These are phyloP conservation scores for Bipolaris oryzae DNA, from an alignment of 2,329 filamentous ascomycete species.

Conservation along the genomic window DNA sequence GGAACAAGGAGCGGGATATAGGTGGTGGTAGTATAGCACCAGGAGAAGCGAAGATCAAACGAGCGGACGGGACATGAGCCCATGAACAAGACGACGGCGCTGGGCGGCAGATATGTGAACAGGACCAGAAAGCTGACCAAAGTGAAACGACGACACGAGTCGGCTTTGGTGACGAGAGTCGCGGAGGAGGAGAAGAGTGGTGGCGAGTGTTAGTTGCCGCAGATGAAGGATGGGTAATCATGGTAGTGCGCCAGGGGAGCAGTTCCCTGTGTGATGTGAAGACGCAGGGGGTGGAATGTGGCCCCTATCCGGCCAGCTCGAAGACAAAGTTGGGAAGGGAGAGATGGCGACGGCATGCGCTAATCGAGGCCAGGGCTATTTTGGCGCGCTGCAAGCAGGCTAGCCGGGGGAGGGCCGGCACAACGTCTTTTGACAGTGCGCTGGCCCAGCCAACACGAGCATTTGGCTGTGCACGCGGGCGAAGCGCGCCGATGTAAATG, in stretches of 20 bases:
- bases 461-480: too few species aligned
- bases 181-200: conserved; percentile 32
- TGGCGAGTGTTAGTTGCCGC: conserved; percentile 37
- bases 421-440: conserved; percentile 17
- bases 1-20: conserved; percentile 39
- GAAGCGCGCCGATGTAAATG: not conserved
- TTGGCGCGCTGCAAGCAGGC: conserved; percentile 25
- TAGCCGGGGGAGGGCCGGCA: conserved; percentile 13
- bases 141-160: conserved; percentile 36
- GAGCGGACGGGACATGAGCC: conserved; percentile 44
- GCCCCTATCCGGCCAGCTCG: conserved; percentile 34
- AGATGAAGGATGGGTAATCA: conserved; percentile 28
- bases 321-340: conserved; percentile 29
- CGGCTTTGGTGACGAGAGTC: conserved; percentile 33
- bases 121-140: conserved; percentile 26
- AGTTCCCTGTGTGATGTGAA: conserved; percentile 36
- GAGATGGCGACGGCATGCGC: conserved; percentile 29
- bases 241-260: conserved; percentile 33
- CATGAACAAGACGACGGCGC: conserved; percentile 22
- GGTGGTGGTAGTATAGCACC: conserved; percentile 28
- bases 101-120: conserved; percentile 32
- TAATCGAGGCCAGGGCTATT: conserved; percentile 16
- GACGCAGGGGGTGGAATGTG: conserved; percentile 34
- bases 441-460: not conserved
- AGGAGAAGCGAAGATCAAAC: conserved; percentile 44